Conservation (phyloP, 2,329 filamentous ascomycete genomes). For the Curvularia eragrostidis region DNA sequence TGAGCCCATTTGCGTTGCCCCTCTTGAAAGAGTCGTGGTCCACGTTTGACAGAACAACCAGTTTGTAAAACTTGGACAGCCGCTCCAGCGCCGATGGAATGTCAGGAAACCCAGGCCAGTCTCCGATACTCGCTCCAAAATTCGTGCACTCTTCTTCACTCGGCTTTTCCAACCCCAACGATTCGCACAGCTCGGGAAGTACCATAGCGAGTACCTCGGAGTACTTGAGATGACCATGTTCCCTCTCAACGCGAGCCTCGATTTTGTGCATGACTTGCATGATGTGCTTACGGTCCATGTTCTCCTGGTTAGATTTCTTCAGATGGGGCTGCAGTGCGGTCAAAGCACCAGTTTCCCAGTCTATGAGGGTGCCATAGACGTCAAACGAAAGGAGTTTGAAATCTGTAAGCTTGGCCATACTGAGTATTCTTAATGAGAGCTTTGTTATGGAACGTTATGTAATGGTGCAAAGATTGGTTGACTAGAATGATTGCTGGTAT, state of each 20-base stretch:
- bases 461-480: not conserved
- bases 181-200: conserved; percentile 57
- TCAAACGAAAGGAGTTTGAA: conserved; percentile 72
- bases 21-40: conserved; percentile 60
- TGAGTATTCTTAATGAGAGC: not conserved
- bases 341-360: conserved; percentile 75
- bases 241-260: conserved; percentile 58
- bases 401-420: conserved; percentile 47
- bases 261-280: conserved; percentile 55
- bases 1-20: conserved; percentile 59
- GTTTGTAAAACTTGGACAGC: conserved; percentile 61
- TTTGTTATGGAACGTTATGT: not conserved
- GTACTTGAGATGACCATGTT: conserved; percentile 66
- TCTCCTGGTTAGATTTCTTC: conserved; percentile 36
- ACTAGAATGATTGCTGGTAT: not conserved
- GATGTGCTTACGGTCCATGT: conserved; percentile 35
- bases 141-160: conserved; percentile 52
- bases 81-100: conserved; percentile 60
- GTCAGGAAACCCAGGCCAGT: conserved; percentile 66
- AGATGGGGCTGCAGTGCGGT: conserved; percentile 61
- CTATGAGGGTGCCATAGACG: conserved; percentile 79
- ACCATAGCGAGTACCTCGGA: conserved; percentile 62
- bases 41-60: conserved; percentile 68
- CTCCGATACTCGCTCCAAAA: conserved; percentile 61
- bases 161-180: conserved; percentile 51